phyloP scores from a whole-genome alignment of 2,329 filamentous ascomycete species.

The Aaosphaeria pasadenensis region DNA sequence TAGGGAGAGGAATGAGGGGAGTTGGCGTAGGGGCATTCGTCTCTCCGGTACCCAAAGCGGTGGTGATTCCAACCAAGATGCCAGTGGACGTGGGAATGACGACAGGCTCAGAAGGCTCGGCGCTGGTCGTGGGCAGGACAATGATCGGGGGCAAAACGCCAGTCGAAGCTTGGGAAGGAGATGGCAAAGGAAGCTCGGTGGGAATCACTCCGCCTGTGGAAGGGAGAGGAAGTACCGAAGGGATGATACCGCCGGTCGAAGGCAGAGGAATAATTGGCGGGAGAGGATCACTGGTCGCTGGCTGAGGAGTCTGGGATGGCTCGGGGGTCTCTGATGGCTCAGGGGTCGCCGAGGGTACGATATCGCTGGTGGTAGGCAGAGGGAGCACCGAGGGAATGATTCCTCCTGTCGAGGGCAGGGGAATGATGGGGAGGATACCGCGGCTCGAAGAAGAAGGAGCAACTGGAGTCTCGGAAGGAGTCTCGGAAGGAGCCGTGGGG shows the following conservation, averaged over 20 bases:
- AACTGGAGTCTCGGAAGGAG: neutral
- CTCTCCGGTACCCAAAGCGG: slow-evolving; percentile 23
- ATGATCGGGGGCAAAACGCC: slow-evolving; percentile 20
- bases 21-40: neutral
- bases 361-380: neutral
- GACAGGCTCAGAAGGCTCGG: slow-evolving; percentile 2
- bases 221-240: neutral
- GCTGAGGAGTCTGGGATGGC: neutral
- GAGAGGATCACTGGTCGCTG: neutral
- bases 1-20: slow-evolving; percentile 1
- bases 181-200: slow-evolving; percentile 3
- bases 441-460: slow-evolving; percentile 1
- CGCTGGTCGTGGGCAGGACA: slow-evolving; percentile 18
- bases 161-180: slow-evolving; percentile 14
- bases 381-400: slow-evolving; percentile 4
- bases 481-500: neutral
- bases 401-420: slow-evolving; percentile 4
- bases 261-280: neutral
- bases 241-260: neutral
- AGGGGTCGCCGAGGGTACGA: neutral
- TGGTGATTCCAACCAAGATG: slow-evolving; percentile 36
- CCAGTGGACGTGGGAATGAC: slow-evolving; percentile 16
- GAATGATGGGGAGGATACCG: neutral
- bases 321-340: no score
- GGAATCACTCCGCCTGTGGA: slow-evolving; percentile 6